phyloP scores from a whole-genome alignment of 2,329 filamentous ascomycete species.

The Pseudohalonectria lignicola region DNA sequence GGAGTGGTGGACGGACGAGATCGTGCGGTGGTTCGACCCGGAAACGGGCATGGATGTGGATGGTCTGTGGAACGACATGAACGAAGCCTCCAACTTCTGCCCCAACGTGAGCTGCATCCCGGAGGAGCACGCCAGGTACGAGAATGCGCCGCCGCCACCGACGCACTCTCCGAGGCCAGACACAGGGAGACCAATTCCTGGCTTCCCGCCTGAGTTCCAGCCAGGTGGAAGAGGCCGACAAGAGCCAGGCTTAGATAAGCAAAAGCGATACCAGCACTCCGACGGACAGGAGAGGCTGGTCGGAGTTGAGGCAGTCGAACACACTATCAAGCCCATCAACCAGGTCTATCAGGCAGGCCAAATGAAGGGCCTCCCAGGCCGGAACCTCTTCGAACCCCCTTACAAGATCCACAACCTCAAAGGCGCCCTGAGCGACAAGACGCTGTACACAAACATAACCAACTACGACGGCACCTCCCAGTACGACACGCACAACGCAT shows the following conservation, averaged over 20 bases:
- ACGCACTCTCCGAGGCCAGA: slow-evolving; percentile 48
- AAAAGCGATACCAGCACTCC: too few species aligned
- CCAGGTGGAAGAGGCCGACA: too few species aligned
- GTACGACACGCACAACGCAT: slow-evolving; percentile 77
- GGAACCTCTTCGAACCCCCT: slow-evolving; percentile 63
- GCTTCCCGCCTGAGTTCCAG: slow-evolving; percentile 59
- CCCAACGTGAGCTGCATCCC: slow-evolving; percentile 45
- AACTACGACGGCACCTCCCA: slow-evolving; percentile 62
- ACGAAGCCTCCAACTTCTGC: slow-evolving; percentile 34
- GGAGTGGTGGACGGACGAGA: slow-evolving; percentile 56
- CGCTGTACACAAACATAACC: slow-evolving; percentile 66
- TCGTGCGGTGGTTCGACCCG: slow-evolving; percentile 21
- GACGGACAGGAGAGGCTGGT: too few species aligned
- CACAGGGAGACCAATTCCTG: slow-evolving; percentile 44
- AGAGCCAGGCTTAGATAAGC: too few species aligned
- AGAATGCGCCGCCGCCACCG: slow-evolving; percentile 50
- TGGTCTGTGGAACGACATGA: slow-evolving; percentile 49
- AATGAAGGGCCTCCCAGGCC: slow-evolving; percentile 45
- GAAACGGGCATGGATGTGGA: slow-evolving; percentile 42
- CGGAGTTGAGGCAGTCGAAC: too few species aligned
- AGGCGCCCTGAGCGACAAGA: slow-evolving; percentile 61
- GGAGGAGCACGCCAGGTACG: slow-evolving; percentile 23
- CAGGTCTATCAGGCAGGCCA: too few species aligned
- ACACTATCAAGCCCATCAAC: too few species aligned
- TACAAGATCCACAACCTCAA: slow-evolving; percentile 67